Percentiles rank a stretch among this genome's conserved stretches.
Evolutionary conservation across 2,329 filamentous ascomycete genomes (phyloP).

Genomic region (Didymella pinodella): DNA sequence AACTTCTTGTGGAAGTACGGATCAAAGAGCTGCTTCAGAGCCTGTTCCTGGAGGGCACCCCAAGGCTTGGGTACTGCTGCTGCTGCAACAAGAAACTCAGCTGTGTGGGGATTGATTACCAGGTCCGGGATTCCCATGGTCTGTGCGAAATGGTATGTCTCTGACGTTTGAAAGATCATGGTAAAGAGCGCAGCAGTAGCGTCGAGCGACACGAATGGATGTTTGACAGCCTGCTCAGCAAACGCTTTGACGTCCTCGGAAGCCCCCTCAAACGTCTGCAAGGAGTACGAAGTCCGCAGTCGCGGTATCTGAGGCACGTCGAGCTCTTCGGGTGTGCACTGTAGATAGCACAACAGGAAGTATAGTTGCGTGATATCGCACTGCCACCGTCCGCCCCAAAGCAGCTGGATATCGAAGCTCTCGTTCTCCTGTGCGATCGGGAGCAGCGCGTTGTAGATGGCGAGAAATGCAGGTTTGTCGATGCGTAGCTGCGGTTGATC

Average conservation of each 20-base stretch:
- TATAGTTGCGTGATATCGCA: slow-evolving; percentile 88
- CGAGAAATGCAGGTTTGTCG: slow-evolving; percentile 79
- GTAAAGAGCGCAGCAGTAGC: slow-evolving; percentile 75
- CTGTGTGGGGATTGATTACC: slow-evolving; percentile 75
- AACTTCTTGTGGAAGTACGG: slow-evolving; percentile 83
- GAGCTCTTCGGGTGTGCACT: slow-evolving; percentile 75
- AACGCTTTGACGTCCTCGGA: slow-evolving; percentile 67
- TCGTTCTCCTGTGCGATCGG: slow-evolving; percentile 70
- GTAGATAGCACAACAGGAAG: slow-evolving; percentile 89
- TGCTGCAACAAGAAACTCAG: slow-evolving; percentile 80
- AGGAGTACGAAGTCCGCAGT: slow-evolving; percentile 77
- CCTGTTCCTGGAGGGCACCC: slow-evolving; percentile 77
- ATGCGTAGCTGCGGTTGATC: slow-evolving; percentile 80
- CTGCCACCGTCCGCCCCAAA: slow-evolving; percentile 92
- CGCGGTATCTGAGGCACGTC: slow-evolving; percentile 86
- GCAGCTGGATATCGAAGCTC: slow-evolving; percentile 79
- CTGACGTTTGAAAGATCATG: slow-evolving; percentile 66
- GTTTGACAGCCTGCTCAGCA: slow-evolving; percentile 74
- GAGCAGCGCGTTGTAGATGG: slow-evolving; percentile 79
- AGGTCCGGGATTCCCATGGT: slow-evolving; percentile 65
- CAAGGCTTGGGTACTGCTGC: slow-evolving; percentile 80
- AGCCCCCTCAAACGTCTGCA: slow-evolving; percentile 68
- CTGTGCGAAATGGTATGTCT: slow-evolving; percentile 64
- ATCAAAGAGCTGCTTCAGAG: slow-evolving; percentile 78
- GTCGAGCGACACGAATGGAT: slow-evolving; percentile 87